A percentile compares a stretch with the other conserved stretches of the same genome.
Evolutionary conservation across 805 yeast genomes (phyloP).

Genomic region (Saccharomyces kudriavzevii): DNA sequence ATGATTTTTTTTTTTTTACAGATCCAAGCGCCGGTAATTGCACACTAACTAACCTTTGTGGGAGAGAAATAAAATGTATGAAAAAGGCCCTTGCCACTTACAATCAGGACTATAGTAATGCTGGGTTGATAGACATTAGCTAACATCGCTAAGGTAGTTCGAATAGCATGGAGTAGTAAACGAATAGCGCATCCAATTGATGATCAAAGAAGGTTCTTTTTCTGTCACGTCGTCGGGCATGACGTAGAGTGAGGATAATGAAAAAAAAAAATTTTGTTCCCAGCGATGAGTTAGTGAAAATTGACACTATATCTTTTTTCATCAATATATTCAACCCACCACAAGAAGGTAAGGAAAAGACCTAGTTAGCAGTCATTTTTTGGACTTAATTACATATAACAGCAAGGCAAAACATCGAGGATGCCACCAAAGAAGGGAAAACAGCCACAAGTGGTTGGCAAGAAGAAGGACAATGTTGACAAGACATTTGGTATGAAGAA

Average conservation of each 20-base stretch:
- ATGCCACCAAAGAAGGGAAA: conserved; percentile 78
- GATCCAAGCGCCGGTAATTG: background rate
- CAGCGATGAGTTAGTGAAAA: background rate
- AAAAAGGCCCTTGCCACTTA: background rate
- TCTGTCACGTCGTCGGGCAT: background rate
- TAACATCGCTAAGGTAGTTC: background rate
- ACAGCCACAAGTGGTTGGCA: conserved; percentile 41
- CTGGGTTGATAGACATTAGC: background rate
- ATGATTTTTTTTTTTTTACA: background rate
- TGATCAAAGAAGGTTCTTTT: background rate
- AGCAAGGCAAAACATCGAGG: conserved; percentile 3
- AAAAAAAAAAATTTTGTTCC: background rate
- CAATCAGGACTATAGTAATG: background rate
- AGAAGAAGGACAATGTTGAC: conserved; percentile 67
- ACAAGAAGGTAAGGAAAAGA: background rate
- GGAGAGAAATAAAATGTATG: background rate
- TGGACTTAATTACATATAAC: background rate
- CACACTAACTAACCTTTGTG: background rate
- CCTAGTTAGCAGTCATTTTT: background rate
- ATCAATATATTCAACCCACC: background rate
- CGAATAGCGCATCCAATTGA: background rate
- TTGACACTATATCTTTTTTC: background rate
- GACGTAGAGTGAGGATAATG: background rate
- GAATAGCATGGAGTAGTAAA: background rate
- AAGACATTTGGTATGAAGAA: conserved; percentile 94